Evolutionary conservation across 371 early-diverging fungal genomes (phyloP), one percentile per base, ranked within the genome.

Genomic region (Mucor piriformis): DNA sequence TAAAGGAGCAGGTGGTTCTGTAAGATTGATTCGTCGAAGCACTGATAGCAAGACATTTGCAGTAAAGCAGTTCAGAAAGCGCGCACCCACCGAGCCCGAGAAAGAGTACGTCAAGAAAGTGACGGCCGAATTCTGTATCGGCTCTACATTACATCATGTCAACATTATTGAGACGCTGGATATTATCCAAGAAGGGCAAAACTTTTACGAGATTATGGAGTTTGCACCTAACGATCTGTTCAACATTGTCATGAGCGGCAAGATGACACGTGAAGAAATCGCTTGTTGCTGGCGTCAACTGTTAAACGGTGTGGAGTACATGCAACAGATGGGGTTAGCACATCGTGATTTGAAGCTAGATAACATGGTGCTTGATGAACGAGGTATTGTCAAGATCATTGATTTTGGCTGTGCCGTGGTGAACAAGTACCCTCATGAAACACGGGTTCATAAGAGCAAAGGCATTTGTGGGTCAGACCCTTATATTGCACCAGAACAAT

Each of bases 341-440:
- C 95, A 95, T 61, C 85, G 94, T 25, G 95, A 95, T 64, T 62
- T 95, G 29, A 95, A 95, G 63, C 81, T 93, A 20, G 95, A 94
- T 57, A 95, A 95, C 74, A 83, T 90, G 57, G 76, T 93, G 20
- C 65, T 93, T 57, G 82, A 82, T 33, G 86, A 83, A 52, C 61
- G 70, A 3, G 88, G 91, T 13, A 82, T 87, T 11, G 74, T 96
- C 55, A 96, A 96, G 68, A 88, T 96, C 46, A 92, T 92, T 33
- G 98, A 97, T 66, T 96, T 96, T 84, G 96, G 98, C 8, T 91
- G 89, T 48, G 88, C 94, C 12, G 83, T 83, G 21, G 92, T 93
- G 20, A 91, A 83, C 65, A 81, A 85, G 50, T 78, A 83, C 38
- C 88, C 90, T 0, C 92, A 88, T 74, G 86, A 84, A 57, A 67